Conservation (phyloP, 129 eudicot genomes). For the Tagetes patula region DNA sequence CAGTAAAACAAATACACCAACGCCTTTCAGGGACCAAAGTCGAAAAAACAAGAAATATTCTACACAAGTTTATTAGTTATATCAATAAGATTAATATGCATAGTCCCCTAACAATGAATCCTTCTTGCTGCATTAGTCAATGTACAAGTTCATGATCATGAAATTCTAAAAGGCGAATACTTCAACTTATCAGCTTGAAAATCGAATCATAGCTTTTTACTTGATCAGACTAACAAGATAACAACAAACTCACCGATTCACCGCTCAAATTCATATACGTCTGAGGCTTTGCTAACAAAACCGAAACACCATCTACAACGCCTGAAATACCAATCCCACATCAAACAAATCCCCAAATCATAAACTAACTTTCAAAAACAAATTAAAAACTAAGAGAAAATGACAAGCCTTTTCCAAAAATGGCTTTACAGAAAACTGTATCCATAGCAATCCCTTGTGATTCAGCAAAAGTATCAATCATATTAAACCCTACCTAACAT, state of each 20-base stretch:
- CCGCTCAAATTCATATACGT: slow-evolving; percentile 95
- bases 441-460: slow-evolving; percentile 65
- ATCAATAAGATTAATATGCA: slow-evolving; percentile 6
- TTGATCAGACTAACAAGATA: neutral
- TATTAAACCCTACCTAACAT: slow-evolving; percentile 72
- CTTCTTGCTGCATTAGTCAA: slow-evolving; percentile 8
- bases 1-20: slow-evolving; percentile 19
- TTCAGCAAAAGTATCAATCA: slow-evolving; percentile 78
- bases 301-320: slow-evolving; percentile 58
- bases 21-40: slow-evolving; percentile 5
- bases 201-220: neutral
- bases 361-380: neutral
- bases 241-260: slow-evolving; percentile 61
- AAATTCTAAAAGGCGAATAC: neutral
- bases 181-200: neutral
- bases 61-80: slow-evolving; percentile 15
- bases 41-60: neutral
- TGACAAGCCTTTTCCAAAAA: slow-evolving; percentile 76
- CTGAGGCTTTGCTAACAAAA: slow-evolving; percentile 88
- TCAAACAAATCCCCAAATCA: neutral
- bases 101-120: neutral
- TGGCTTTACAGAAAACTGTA: slow-evolving; percentile 70
- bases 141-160: slow-evolving; percentile 6
- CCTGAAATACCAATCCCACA: slow-evolving; percentile 47
- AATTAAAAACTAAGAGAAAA: slow-evolving; percentile 4